Percentiles rank a stretch among this genome's conserved stretches.
Conservation (phyloP, 1,139 yeast species). For the Blastobotrys buckinghamii region DNA sequence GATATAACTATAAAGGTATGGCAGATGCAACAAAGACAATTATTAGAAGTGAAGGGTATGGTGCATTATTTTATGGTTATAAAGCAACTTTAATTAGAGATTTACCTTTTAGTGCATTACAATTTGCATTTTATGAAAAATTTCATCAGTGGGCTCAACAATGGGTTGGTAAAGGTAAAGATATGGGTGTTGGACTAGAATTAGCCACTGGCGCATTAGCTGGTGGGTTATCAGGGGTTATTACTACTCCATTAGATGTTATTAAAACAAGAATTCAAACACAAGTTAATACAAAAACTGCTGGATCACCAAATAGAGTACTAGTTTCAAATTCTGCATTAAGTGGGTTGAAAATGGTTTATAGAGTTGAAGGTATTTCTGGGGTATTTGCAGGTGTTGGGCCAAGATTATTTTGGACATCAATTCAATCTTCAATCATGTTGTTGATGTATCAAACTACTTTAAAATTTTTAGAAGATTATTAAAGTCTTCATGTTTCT, state of each 20-base stretch:
- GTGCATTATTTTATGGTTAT: constrained; percentile 81
- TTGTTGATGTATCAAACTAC: constrained; percentile 67
- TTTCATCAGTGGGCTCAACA: constrained; percentile 41
- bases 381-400: constrained; percentile 94
- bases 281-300: constrained; percentile 33
- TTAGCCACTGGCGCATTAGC: constrained; percentile 89
- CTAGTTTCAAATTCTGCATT: constrained; percentile 47
- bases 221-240: constrained; percentile 88
- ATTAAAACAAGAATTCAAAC: constrained; percentile 93
- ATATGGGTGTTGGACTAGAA: constrained; percentile 55
- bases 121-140: constrained; percentile 90
- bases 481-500: neutral
- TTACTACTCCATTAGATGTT: constrained; percentile 85
- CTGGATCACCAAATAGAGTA: constrained; percentile 8
- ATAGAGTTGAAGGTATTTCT: constrained; percentile 63
- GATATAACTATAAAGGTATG: constrained; percentile 73
- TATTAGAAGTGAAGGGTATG: constrained; percentile 59
- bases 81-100: constrained; percentile 90
- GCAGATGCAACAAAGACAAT: constrained; percentile 65
- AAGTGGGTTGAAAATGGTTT: constrained; percentile 60
- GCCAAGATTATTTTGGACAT: constrained; percentile 94
- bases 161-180: constrained; percentile 29
- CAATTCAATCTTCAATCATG: constrained; percentile 93
- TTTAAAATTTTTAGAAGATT: constrained; percentile 23
- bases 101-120: constrained; percentile 90